A percentile compares a stretch with the other conserved stretches of the same genome.
Conservation (phyloP, 2,329 filamentous ascomycete species). For the Botryotinia narcissicola region DNA sequence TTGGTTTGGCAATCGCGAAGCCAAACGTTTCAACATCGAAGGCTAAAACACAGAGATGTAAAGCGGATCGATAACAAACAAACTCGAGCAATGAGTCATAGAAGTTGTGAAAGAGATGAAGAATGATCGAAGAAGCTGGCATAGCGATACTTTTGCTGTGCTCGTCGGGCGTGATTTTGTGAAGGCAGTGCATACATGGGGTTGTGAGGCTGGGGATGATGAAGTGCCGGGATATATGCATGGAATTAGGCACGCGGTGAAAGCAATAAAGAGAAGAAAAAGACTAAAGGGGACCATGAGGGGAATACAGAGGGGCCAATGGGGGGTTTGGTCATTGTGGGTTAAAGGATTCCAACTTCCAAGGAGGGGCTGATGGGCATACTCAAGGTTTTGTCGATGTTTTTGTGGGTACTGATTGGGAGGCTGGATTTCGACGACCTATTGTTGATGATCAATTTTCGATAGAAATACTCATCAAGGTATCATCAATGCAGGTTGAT, state of each 20-base stretch:
- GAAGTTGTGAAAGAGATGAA: too few relatives aligned
- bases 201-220: not conserved
- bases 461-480: not conserved
- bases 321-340: not conserved
- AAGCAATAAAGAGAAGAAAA: not conserved
- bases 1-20: not conserved
- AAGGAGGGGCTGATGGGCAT: not conserved
- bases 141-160: not conserved
- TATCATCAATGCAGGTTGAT: not conserved
- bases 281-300: not conserved
- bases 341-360: not conserved
- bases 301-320: not conserved
- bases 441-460: not conserved
- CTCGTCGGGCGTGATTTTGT: not conserved
- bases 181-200: conserved; percentile 2
- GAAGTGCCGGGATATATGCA: not conserved
- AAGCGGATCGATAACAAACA: not conserved
- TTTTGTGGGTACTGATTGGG: not conserved
- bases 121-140: not conserved
- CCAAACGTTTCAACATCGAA: not conserved
- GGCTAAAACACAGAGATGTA: not conserved
- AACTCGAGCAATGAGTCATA: not conserved
- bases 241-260: not conserved
- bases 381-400: not conserved
- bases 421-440: not conserved